Base-by-base conservation (phyloP, 495 filamentous ascomycete genomes). In the Usnea hakonensis region DNA sequence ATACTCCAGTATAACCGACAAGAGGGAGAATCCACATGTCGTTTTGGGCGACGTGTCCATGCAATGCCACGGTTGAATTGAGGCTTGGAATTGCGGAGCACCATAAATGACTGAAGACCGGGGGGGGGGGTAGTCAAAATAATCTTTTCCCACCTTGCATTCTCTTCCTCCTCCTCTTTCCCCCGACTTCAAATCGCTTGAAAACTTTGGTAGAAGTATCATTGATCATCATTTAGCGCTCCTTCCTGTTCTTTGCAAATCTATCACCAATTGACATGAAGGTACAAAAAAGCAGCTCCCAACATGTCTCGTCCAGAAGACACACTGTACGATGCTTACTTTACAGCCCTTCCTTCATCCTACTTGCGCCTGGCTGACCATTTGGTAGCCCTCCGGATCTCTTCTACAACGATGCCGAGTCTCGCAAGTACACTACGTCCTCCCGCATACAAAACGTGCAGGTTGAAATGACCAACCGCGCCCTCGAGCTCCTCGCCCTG, bases 291-390 rank as follows among this genome's bases (percentile, higher is more conserved):
- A 50, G 46, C 46, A 30, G 46, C 26, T 50, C 57, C 67, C 71
- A 88, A 40, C 71, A 96, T 97, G 94, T 97, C 93, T 64, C 91
- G 93, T 64, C 93, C 93, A 59, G 93, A 97, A 79, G 94, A 97
- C 77, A 86, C 81, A 61, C 85, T 97, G 90, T 95, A 79, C n/a
- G 57, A 81, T 71, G 61, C 36, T 43, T 62, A 11, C 26, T 28
- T 33, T 26, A 28, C 36, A 43, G 2, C 35, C 11, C 0, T 13
- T 21, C 56, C 37, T 48, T 23, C 35, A 11, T 10, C 44, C 8
- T 5, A 6, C 23, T 16, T 43, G 26, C 54, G 10, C 57, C 53
- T n/a, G 21, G 33, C n/a, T 43, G 17, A 11, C 33, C 35, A 17
- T 60, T 52, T 35, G 11, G n/a, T 69, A 95, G 91, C 67, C 89